Conservation (phyloP, 305 asterid genomes). For the Striga hermonthica region DNA sequence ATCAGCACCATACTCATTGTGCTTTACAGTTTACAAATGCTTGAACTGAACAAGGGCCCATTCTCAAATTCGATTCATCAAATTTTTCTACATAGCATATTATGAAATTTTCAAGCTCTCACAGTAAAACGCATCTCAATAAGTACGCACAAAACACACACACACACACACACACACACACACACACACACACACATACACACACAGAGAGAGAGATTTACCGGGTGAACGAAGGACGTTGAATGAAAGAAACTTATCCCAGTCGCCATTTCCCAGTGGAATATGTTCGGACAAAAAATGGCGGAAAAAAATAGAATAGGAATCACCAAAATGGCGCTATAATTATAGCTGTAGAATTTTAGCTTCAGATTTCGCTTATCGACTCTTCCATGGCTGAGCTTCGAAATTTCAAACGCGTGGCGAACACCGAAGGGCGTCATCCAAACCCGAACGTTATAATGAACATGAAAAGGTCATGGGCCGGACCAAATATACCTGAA, state of each 20-base stretch:
- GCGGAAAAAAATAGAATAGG: constrained; percentile 24
- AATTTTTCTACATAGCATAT: not conserved
- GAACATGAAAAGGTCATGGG: too few relatives aligned
- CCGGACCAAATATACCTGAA: too few relatives aligned
- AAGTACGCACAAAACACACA: constrained; percentile 1
- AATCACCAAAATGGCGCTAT: constrained; percentile 28
- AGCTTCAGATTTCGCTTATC: constrained; percentile 40
- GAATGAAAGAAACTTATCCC: constrained; percentile 35
- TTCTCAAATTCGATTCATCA: too few relatives aligned
- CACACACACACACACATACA: constrained; percentile 5
- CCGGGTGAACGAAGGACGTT: constrained; percentile 38
- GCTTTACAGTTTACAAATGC: too few relatives aligned
- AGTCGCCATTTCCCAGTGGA: constrained; percentile 39
- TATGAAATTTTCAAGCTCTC: not conserved
- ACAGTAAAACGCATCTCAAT: constrained; percentile 1
- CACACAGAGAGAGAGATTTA: constrained; percentile 29
- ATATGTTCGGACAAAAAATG: constrained; percentile 9
- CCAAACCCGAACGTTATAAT: too few relatives aligned
- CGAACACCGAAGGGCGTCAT: too few relatives aligned
- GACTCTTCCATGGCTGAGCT: constrained; percentile 8
- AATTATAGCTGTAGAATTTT: too few relatives aligned
- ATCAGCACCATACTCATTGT: not conserved
- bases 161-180: not conserved
- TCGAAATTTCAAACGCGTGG: too few relatives aligned
- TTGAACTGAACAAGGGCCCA: too few relatives aligned